These are phyloP conservation scores for Alloteropsis angusta DNA, from an alignment of 202 grass and related monocot species.

Conservation along the genomic window DNA sequence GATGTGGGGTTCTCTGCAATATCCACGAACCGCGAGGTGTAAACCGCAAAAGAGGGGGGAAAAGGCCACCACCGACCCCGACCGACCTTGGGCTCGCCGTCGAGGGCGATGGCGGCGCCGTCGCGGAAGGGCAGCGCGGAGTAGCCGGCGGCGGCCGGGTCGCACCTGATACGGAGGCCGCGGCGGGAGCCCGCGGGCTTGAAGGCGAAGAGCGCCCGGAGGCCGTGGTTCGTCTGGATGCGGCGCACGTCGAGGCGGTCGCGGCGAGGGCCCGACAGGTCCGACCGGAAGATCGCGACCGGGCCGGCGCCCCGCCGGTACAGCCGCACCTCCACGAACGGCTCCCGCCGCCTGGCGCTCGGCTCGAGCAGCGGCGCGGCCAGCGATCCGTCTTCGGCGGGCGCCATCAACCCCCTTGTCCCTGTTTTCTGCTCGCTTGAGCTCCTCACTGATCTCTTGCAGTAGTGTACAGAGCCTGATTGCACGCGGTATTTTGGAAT, in stretches of 20 bases:
- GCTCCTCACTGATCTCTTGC: background rate
- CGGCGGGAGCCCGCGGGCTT: slow-evolving; percentile 25
- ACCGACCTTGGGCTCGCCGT: slow-evolving; percentile 64
- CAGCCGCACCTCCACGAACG: slow-evolving; percentile 62
- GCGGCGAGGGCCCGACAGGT: slow-evolving; percentile 31
- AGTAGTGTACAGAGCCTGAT: background rate
- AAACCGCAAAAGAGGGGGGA: background rate
- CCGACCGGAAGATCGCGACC: slow-evolving; percentile 43
- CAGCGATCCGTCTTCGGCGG: background rate
- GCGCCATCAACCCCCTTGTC: background rate
- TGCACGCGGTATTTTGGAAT: background rate
- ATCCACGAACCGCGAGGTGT: background rate
- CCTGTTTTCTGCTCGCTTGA: background rate
- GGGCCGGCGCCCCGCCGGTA: slow-evolving; percentile 53
- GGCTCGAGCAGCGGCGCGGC: slow-evolving; percentile 22
- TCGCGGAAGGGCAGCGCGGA: slow-evolving; percentile 50
- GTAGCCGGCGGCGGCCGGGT: slow-evolving; percentile 24
- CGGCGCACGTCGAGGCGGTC: slow-evolving; percentile 55
- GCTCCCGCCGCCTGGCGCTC: background rate
- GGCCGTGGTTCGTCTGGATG: slow-evolving; percentile 43
- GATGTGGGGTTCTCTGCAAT: background rate
- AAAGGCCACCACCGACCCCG: too few relatives aligned
- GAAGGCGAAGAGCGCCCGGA: slow-evolving; percentile 58
- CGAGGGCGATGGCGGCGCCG: slow-evolving; percentile 52
- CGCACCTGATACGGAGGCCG: slow-evolving; percentile 51